Evolutionary conservation across 345 rosid species (phyloP), one percentile per base, ranked within the genome.

Genomic region (Melastoma malabathricum): DNA sequence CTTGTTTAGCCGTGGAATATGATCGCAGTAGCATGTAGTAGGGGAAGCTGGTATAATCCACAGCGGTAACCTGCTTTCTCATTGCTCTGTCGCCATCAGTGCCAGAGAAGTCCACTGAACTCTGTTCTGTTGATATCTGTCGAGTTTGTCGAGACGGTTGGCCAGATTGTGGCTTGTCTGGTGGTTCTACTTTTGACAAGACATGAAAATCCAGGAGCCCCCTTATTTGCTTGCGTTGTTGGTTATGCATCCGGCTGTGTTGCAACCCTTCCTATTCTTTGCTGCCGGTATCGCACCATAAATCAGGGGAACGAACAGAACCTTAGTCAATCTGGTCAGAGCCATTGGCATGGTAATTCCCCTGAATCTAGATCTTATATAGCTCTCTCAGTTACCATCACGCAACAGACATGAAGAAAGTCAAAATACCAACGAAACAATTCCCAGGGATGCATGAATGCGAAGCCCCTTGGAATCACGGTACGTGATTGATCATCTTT

Each of bases 221-320:
- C 94, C 5, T 65, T 87, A 55, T 81, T 81, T 68, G 72, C 78
- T 3, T 87, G 96, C 93, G 67, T 87, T 62, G 58, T 87, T 41
- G 96, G 94, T 45, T 87, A 87, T 71, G 84, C 93, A 18, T 75
- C 74, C 62, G 93, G 93, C 38, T 83, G 96, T 64, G 66, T 83
- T 8, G 86, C 87, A 43, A 81, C 79, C 14, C 86, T 87, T 54
- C 96, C 96, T 47, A 62, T 87, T 55, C 81, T 87, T 10, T 87
- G 75, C 51, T 87, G 96, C 84, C 86, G 85, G 54, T 87, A 72
- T 48, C 72, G 64, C 51, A 65, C 73, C 56, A 78, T 81, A 41
- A 65, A 71, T 56, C 66, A n/a, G 54, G 64, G 59, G 61, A 15
- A 47, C 10, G 64, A 55, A 51, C 84, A 71, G 59, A 80, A 79